Evolutionary conservation across 495 filamentous ascomycete genomes (phyloP).

Genomic region (Lophium mytilinum): DNA sequence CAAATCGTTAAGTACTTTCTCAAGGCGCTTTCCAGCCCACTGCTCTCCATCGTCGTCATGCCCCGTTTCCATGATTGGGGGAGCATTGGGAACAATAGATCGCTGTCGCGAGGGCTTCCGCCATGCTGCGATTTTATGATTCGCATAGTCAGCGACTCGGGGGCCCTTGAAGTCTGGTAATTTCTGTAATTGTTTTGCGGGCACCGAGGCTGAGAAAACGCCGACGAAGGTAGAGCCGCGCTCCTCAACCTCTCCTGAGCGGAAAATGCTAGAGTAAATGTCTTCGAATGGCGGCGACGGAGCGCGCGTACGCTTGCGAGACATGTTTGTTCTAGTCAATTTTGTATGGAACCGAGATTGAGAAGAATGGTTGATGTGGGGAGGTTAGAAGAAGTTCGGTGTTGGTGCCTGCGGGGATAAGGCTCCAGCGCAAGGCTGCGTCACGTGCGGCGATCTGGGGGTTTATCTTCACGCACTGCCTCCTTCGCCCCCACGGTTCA

Average conservation of each 20-base stretch:
- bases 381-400: no score
- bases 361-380: no score
- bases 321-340: constrained; percentile 7
- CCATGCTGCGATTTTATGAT: constrained; percentile 39
- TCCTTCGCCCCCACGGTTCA: no score
- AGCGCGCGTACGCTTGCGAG: constrained; percentile 25
- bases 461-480: no score
- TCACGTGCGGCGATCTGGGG: no score
- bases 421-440: no score
- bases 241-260: constrained; percentile 33
- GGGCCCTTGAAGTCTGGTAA: constrained; percentile 25
- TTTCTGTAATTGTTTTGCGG: constrained; percentile 29
- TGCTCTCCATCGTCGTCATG: constrained; percentile 42
- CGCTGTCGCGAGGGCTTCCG: constrained; percentile 29
- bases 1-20: constrained; percentile 32
- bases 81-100: constrained; percentile 9
- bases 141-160: constrained; percentile 17
- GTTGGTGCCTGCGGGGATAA: no score
- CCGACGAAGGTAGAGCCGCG: constrained; percentile 37
- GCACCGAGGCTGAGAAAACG: constrained; percentile 34
- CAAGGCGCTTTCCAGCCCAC: constrained; percentile 33
- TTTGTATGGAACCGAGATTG: no score
- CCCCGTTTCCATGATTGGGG: constrained; percentile 30
- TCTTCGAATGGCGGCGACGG: constrained; percentile 8
- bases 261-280: constrained; percentile 17